These are phyloP conservation scores for Yamadazyma sp. DNA, from an alignment of 1,139 yeast species.

Conservation along the genomic window DNA sequence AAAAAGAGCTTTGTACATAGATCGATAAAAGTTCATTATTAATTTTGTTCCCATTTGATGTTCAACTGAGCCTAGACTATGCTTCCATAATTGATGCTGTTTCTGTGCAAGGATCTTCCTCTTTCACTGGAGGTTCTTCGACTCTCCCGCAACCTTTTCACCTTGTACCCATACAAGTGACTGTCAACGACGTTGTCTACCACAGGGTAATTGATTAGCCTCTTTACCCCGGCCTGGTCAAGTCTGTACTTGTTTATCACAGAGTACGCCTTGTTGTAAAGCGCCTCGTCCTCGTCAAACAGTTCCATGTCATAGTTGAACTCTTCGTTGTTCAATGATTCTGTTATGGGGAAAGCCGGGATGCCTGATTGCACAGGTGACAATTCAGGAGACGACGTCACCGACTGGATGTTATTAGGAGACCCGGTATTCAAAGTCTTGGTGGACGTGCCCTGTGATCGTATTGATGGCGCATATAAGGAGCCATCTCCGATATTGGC, in stretches of 20 bases:
- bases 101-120: conserved; percentile 11
- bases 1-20: background rate
- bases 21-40: background rate
- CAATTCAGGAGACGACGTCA: conserved; percentile 28
- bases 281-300: conserved; percentile 43
- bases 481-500: conserved; percentile 17
- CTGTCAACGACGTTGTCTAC: conserved; percentile 46
- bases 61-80: conserved; percentile 11
- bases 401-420: conserved; percentile 22
- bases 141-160: conserved; percentile 33
- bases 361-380: conserved; percentile 12
- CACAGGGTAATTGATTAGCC: conserved; percentile 43
- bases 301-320: conserved; percentile 33
- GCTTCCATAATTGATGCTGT: conserved; percentile 13
- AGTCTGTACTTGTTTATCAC: conserved; percentile 42
- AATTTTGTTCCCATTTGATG: too few species aligned
- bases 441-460: conserved; percentile 31
- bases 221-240: conserved; percentile 36
- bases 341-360: conserved; percentile 24
- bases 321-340: conserved; percentile 27
- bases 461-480: conserved; percentile 32
- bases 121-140: conserved; percentile 14
- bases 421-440: conserved; percentile 34
- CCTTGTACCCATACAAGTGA: conserved; percentile 46
- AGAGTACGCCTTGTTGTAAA: conserved; percentile 33